Base-by-base conservation (phyloP, 306 rosid genomes). In the Cucumis melo region DNA sequence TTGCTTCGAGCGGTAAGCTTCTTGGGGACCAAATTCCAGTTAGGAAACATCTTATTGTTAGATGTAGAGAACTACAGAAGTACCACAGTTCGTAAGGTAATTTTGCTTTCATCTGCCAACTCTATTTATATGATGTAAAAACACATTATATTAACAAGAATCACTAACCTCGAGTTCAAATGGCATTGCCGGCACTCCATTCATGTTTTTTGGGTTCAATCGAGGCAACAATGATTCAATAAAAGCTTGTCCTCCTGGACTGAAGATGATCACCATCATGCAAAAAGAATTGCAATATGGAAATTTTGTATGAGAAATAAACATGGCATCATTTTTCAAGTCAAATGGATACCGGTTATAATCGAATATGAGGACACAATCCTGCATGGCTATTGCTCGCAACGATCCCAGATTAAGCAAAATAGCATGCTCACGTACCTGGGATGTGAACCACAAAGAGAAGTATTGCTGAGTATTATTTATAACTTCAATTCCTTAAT, bases 381-480 rank as follows among this genome's bases (percentile, higher is more conserved):
- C 99, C 78, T 71, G 81, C 98, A 90, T 95, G n/a, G 98, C 99
- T 76, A 95, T 95, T 74, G 98, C 99, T 77, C 92, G 89, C 62
- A 95, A 81, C 48, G 99, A 89, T 78, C 99, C 99, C 86, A 95
- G 85, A 80, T 95, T 92, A 68, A 95, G 88, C 79, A 95, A 89
- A 88, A 92, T 85, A 79, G 99, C 99, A 84, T 80, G 79, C 83
- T 95, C 98, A 19, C 99, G 99, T 74, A 95, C 99, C 99, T 95
- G 78, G 50, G 41, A 83, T 75, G 67, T 24, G 79, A 77, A 78
- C 29, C 54, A 79, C 76, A 79, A 83, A 78, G 17, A 44, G 59
- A 81, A 16, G 11, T n/a, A 38, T 50, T 42, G 55, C 19, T 8
- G 77, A 44, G 39, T 41, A 39, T 55, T 58, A 60, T 20, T 54